Evolutionary conservation across 2,329 filamentous ascomycete species (phyloP).

Genomic region (Ophiostoma novo-ulmi): DNA sequence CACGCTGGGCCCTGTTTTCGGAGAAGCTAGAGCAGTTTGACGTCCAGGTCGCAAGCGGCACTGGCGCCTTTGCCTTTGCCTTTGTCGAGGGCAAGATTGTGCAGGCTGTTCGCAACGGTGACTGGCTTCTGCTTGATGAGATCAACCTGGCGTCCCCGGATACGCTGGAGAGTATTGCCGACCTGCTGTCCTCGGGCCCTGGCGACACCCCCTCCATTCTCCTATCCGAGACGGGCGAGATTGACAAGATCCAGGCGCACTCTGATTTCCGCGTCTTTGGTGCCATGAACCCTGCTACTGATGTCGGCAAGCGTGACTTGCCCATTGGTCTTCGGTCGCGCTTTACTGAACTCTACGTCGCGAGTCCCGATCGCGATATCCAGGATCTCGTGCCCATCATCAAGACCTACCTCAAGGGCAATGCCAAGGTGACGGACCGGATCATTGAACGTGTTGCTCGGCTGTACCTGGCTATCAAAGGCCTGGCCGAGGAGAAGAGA

Average conservation of each 20-base stretch:
- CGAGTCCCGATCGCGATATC: slow-evolving; percentile 78
- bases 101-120: slow-evolving; percentile 89
- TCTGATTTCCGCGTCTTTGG: slow-evolving; percentile 93
- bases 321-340: slow-evolving; percentile 81
- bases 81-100: slow-evolving; percentile 96
- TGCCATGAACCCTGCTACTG: slow-evolving; percentile 98
- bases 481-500: slow-evolving; percentile 70
- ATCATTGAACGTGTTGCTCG: slow-evolving; percentile 75
- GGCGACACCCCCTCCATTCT: slow-evolving; percentile 73
- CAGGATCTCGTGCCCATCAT: slow-evolving; percentile 86
- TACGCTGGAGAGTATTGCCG: slow-evolving; percentile 87
- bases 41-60: slow-evolving; percentile 66
- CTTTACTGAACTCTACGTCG: slow-evolving; percentile 94
- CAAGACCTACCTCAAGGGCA: slow-evolving; percentile 74
- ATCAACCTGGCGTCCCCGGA: slow-evolving; percentile 95
- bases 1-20: slow-evolving; percentile 77
- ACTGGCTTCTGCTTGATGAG: slow-evolving; percentile 95
- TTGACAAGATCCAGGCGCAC: slow-evolving; percentile 83
- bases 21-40: slow-evolving; percentile 72
- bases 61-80: slow-evolving; percentile 80
- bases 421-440: slow-evolving; percentile 65
- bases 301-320: slow-evolving; percentile 92
- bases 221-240: slow-evolving; percentile 87
- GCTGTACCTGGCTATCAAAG: slow-evolving; percentile 84
- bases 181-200: slow-evolving; percentile 70